phyloP scores from a whole-genome alignment of 495 filamentous ascomycete species.

The Xylaria telfairii region DNA sequence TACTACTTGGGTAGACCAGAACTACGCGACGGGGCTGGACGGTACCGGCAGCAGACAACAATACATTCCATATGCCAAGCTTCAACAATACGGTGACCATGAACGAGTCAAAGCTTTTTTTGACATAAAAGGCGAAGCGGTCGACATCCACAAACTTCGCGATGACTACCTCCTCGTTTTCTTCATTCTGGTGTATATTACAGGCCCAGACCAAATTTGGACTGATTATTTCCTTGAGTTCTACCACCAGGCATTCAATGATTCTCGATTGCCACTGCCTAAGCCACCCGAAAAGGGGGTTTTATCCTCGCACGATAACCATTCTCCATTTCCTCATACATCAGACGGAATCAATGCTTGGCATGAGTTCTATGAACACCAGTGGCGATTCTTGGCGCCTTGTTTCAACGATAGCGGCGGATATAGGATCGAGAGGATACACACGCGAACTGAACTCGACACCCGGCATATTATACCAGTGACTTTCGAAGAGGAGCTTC shows the following conservation, averaged over 20 bases:
- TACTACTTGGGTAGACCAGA: neutral
- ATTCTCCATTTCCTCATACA: neutral
- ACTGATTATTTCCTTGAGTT: too few species aligned
- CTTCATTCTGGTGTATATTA: too few species aligned
- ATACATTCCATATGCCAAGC: neutral
- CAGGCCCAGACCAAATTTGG: too few species aligned
- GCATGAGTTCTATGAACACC: neutral
- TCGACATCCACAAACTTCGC: too few species aligned
- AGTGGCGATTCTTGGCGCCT: neutral
- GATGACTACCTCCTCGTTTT: too few species aligned
- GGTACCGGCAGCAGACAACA: slow-evolving; percentile 11
- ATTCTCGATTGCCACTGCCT: slow-evolving; percentile 4
- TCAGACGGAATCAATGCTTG: neutral
- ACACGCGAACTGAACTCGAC: neutral
- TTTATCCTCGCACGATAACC: neutral
- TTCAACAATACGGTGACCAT: too few species aligned
- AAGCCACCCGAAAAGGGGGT: slow-evolving; percentile 4
- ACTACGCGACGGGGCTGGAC: neutral
- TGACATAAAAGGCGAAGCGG: too few species aligned
- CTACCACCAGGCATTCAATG: neutral
- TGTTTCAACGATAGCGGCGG: neutral
- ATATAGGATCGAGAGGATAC: neutral
- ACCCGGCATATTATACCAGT: neutral
- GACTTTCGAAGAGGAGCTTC: neutral
- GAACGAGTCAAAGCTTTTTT: too few species aligned